These are phyloP conservation scores for Marchantia polymorpha DNA, from an alignment of 225 moss, liverwort and hornwort species.

Conservation along the genomic window DNA sequence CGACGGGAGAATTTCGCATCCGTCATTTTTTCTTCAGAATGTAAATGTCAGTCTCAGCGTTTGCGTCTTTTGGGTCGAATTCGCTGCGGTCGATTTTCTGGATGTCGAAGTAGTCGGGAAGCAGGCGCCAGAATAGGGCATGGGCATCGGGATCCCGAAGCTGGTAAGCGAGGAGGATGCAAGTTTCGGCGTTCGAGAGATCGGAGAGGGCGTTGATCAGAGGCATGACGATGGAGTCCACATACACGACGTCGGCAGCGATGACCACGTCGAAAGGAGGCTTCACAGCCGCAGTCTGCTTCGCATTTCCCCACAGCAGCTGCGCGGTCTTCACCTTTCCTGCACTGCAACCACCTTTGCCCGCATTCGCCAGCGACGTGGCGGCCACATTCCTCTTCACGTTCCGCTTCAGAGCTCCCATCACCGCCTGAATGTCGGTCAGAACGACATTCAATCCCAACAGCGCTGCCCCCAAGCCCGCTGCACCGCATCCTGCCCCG, in stretches of 20 bases:
- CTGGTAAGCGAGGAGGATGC: slow-evolving; percentile 69
- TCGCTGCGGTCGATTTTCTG: slow-evolving; percentile 62
- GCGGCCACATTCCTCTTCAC: slow-evolving; percentile 65
- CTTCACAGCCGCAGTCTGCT: slow-evolving; percentile 74
- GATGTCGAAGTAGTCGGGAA: slow-evolving; percentile 56
- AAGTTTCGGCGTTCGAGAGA: slow-evolving; percentile 56
- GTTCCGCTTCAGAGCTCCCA: slow-evolving; percentile 82
- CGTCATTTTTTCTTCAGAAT: slow-evolving; percentile 50
- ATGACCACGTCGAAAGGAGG: slow-evolving; percentile 73
- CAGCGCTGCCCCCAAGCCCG: slow-evolving; percentile 67
- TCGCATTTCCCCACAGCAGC: slow-evolving; percentile 65
- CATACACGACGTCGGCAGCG: slow-evolving; percentile 83
- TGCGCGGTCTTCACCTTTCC: slow-evolving; percentile 71
- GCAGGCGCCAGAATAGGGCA: slow-evolving; percentile 74
- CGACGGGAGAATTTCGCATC: too few species aligned
- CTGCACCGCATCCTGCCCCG: slow-evolving; percentile 77
- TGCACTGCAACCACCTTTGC: slow-evolving; percentile 42
- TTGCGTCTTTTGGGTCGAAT: slow-evolving; percentile 60
- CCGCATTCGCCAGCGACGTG: slow-evolving; percentile 46
- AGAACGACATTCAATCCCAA: slow-evolving; percentile 65
- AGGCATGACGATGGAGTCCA: slow-evolving; percentile 76
- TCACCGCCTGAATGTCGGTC: slow-evolving; percentile 72
- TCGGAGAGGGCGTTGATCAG: slow-evolving; percentile 60
- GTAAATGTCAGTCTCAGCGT: slow-evolving; percentile 72
- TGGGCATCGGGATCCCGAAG: slow-evolving; percentile 69